A percentile compares a stretch with the other conserved stretches of the same genome.
Evolutionary conservation across 2,329 filamentous ascomycete genomes (phyloP).

Genomic region (Neocucurbitaria cava): DNA sequence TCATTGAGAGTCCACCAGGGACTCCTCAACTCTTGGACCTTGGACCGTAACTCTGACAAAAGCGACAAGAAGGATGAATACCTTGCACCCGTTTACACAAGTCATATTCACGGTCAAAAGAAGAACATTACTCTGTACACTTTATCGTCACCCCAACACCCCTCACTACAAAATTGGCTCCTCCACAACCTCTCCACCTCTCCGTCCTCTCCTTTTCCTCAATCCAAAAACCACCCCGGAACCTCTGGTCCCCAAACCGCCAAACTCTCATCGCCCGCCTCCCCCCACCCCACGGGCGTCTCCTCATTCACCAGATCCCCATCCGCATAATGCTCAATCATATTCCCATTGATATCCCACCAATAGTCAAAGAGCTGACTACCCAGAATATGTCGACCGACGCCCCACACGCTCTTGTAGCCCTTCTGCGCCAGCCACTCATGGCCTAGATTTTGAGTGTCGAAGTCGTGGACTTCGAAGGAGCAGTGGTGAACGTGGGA

Average conservation of each 20-base stretch:
- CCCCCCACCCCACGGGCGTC: constrained; percentile 54
- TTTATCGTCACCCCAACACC: too few species aligned
- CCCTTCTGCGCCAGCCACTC: constrained; percentile 70
- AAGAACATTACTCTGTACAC: too few species aligned
- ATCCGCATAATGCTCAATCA: constrained; percentile 75
- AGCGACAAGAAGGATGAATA: too few species aligned
- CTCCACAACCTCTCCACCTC: too few species aligned
- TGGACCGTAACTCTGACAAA: too few species aligned
- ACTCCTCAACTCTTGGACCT: too few species aligned
- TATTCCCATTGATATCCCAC: constrained; percentile 69
- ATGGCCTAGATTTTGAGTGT: constrained; percentile 73
- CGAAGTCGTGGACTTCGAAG: constrained; percentile 74
- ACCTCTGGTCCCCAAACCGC: constrained; percentile 54
- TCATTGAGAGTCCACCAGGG: too few species aligned
- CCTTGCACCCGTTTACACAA: too few species aligned
- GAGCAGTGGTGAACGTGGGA: constrained; percentile 70
- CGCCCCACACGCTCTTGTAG: constrained; percentile 72
- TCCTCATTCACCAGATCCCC: constrained; percentile 70
- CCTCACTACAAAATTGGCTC: too few species aligned
- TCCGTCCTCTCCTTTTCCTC: too few species aligned
- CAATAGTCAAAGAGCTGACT: constrained; percentile 78
- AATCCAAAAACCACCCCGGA: constrained; percentile 48
- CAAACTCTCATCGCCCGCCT: constrained; percentile 50
- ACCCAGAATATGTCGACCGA: constrained; percentile 73
- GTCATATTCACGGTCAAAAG: too few species aligned